These are phyloP conservation scores for Chimonanthus salicifolius DNA, from an alignment of 164 flowering plant species.

Conservation along the genomic window DNA sequence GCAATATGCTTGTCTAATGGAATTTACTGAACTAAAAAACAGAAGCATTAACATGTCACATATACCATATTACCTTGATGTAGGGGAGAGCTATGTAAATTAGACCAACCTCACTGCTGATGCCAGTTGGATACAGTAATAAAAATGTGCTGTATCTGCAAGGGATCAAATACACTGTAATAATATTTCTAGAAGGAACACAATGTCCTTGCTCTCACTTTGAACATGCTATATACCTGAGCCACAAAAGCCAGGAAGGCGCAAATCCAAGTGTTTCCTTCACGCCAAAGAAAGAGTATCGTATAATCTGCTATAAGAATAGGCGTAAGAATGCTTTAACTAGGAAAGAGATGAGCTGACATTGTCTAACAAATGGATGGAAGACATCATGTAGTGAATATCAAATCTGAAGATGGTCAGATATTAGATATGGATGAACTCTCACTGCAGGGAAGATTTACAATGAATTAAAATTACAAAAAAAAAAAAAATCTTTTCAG, in stretches of 20 bases:
- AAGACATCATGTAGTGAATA: too few species aligned
- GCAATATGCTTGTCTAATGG: background rate
- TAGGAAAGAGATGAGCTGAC: background rate
- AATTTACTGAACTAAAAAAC: too few species aligned
- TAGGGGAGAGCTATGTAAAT: slow-evolving; percentile 66
- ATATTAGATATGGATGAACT: background rate
- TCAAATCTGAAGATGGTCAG: background rate
- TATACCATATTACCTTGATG: slow-evolving; percentile 50
- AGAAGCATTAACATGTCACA: background rate
- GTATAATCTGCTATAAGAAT: slow-evolving; percentile 48
- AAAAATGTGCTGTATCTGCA: slow-evolving; percentile 92
- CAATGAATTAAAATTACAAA: background rate
- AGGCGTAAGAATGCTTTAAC: background rate
- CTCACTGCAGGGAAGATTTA: background rate
- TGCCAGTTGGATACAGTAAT: slow-evolving; percentile 75
- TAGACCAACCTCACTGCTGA: slow-evolving; percentile 86
- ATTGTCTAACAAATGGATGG: background rate
- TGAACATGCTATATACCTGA: slow-evolving; percentile 43
- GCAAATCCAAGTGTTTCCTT: slow-evolving; percentile 83
- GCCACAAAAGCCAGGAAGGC: slow-evolving; percentile 92
- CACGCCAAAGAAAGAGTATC: slow-evolving; percentile 84
- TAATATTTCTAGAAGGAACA: background rate
- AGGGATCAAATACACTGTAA: background rate
- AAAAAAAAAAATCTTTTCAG: background rate
- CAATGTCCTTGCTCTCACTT: slow-evolving; percentile 4